phyloP scores from a whole-genome alignment of 257 asterid species.

The Paraleonurus japonicus region DNA sequence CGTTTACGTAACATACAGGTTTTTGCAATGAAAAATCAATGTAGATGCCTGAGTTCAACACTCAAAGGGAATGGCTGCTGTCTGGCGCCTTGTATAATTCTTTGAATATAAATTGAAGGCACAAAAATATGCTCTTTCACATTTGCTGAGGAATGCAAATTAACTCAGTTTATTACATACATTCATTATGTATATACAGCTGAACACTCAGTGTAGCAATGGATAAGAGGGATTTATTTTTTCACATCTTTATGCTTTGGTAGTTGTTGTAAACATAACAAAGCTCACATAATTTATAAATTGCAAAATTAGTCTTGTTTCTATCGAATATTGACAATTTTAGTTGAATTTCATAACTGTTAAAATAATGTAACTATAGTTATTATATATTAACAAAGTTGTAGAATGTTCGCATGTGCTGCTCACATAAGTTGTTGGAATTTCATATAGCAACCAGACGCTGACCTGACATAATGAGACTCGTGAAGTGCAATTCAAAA shows the following conservation, averaged over 20 bases:
- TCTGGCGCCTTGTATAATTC: neutral
- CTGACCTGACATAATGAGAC: too few relatives aligned
- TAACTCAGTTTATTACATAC: constrained; percentile 5
- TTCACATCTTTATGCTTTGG: neutral
- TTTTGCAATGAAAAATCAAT: neutral
- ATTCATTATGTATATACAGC: neutral
- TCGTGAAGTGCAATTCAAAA: too few relatives aligned
- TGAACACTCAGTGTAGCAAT: neutral
- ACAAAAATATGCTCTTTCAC: neutral
- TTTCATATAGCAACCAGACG: too few relatives aligned
- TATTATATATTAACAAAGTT: too few relatives aligned
- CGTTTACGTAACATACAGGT: neutral
- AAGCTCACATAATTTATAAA: too few relatives aligned
- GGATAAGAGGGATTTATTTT: neutral
- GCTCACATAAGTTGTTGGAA: too few relatives aligned
- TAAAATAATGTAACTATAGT: too few relatives aligned
- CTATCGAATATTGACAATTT: too few relatives aligned
- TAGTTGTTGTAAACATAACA: neutral
- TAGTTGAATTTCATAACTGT: too few relatives aligned
- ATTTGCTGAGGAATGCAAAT: constrained; percentile 16
- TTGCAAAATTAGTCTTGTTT: too few relatives aligned
- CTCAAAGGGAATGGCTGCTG: too few relatives aligned
- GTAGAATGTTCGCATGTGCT: too few relatives aligned
- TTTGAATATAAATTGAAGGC: neutral
- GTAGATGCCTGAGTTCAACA: neutral